Base-by-base conservation (phyloP, 148 eudicot genomes). In the Diospyros kaki region DNA sequence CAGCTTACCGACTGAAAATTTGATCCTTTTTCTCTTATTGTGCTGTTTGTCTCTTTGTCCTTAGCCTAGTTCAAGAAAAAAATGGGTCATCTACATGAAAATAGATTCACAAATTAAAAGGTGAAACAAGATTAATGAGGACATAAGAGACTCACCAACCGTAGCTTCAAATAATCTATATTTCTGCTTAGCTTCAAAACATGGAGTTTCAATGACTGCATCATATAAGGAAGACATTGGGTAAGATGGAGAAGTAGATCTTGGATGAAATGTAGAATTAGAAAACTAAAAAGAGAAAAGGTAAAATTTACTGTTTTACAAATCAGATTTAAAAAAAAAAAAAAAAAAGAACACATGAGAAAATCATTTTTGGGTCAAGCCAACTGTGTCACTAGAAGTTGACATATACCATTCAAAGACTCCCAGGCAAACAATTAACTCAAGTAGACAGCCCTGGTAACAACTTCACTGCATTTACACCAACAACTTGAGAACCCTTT, bases 171-270 rank as follows among this genome's bases (percentile, higher is more conserved):
- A 7, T 73, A 78, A 40, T 92, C 96, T 64, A 90, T 84, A 74
- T 89, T 82, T 80, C 68, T 78, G 62, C 81, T 54, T 76, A 93
- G 97, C 94, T 92, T 87, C 85, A 95, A 78, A 72, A 95, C 97
- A 77, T 87, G 87, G 78, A 95, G 89, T 81, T 95, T 89, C 83
- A 95, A 85, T 77, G 99, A 95, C 99, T 95, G 97, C 89, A 83
- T 76, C 71, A 81, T 54, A 72, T 44, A 59, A 71, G 71, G 63
- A 72, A 80, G 72, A 51, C 39, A 53, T 38, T 52, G 60, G 41
- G 28, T 50, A 43, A 68, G 55, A 48, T 6, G 4, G 1, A 51
- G 5, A 50, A 66, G 70, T 46, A 66, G 54, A 46, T 66, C n/a
- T 45, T 46, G 40, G 13, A 40, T 66, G n/a, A 45, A 60, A 72